phyloP scores from a whole-genome alignment of 345 rosid genomes.

The Barbarea vulgaris region DNA sequence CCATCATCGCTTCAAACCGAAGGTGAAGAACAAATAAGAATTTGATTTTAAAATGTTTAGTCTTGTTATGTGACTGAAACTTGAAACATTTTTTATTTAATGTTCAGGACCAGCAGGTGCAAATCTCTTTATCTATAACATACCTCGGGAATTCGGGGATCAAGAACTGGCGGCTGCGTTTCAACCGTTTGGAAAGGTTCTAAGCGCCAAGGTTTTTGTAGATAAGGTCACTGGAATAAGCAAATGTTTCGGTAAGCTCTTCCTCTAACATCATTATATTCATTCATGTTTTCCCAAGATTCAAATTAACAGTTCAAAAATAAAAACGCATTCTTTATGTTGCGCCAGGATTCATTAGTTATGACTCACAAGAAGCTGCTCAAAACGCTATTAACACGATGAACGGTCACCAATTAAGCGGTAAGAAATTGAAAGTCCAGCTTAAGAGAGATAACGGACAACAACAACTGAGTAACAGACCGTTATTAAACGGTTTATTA shows the following conservation, averaged over 20 bases:
- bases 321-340: neutral
- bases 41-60: neutral
- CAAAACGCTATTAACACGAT: constrained; percentile 77
- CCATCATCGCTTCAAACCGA: constrained; percentile 69
- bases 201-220: constrained; percentile 90
- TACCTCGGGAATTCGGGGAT: constrained; percentile 95
- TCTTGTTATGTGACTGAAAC: neutral
- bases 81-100: neutral
- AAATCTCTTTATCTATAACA: constrained; percentile 92
- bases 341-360: constrained; percentile 91
- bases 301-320: neutral
- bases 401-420: constrained; percentile 88
- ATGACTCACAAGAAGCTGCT: constrained; percentile 79
- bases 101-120: constrained; percentile 92
- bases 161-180: constrained; percentile 84
- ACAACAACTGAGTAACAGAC: constrained; percentile 31
- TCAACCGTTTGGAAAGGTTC: constrained; percentile 74
- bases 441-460: constrained; percentile 85
- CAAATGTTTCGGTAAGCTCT: constrained; percentile 90
- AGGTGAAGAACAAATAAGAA: constrained; percentile 48
- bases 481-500: constrained; percentile 25
- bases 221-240: constrained; percentile 94
- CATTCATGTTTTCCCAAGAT: neutral
- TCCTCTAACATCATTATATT: neutral
- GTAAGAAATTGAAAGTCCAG: constrained; percentile 98